phyloP scores from a whole-genome alignment of 1,284 basidiomycete species.

The Leccinum holopus region DNA sequence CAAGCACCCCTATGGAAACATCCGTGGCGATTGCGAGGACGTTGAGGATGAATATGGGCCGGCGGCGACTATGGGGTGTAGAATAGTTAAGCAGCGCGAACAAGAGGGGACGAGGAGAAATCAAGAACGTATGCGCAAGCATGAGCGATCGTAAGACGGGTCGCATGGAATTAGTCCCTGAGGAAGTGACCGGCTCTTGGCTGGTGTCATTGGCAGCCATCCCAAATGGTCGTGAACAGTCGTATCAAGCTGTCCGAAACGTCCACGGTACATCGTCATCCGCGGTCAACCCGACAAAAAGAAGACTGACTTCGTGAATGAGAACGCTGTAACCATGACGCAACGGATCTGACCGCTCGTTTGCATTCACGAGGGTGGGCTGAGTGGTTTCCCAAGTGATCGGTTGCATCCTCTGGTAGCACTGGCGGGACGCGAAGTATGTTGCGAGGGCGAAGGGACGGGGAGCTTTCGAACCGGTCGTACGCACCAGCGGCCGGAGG shows the following conservation, averaged over 20 bases:
- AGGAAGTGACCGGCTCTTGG: not conserved
- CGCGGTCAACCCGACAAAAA: slow-evolving; percentile 27
- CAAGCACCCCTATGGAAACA: slow-evolving; percentile 23
- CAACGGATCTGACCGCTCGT: slow-evolving; percentile 8
- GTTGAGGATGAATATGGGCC: slow-evolving; percentile 34
- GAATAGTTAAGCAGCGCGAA: slow-evolving; percentile 35
- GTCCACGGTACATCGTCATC: slow-evolving; percentile 15
- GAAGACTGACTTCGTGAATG: slow-evolving; percentile 35
- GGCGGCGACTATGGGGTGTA: slow-evolving; percentile 23
- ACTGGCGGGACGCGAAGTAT: not conserved
- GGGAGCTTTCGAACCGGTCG: slow-evolving; percentile 12
- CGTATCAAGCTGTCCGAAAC: not conserved
- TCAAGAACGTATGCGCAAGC: slow-evolving; percentile 29
- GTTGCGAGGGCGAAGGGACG: slow-evolving; percentile 3
- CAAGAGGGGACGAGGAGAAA: slow-evolving; percentile 30
- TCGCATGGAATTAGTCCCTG: not conserved
- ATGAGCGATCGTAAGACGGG: slow-evolving; percentile 12
- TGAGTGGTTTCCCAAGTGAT: slow-evolving; percentile 20
- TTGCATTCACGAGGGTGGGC: slow-evolving; percentile 2
- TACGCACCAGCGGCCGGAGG: slow-evolving; percentile 3
- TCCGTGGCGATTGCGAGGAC: slow-evolving; percentile 25
- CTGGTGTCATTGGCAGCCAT: not conserved
- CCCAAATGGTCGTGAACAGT: not conserved
- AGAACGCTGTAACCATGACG: slow-evolving; percentile 27
- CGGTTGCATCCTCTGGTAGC: not conserved